Conservation (phyloP, 345 rosid species). For the Corymbia maculata region DNA sequence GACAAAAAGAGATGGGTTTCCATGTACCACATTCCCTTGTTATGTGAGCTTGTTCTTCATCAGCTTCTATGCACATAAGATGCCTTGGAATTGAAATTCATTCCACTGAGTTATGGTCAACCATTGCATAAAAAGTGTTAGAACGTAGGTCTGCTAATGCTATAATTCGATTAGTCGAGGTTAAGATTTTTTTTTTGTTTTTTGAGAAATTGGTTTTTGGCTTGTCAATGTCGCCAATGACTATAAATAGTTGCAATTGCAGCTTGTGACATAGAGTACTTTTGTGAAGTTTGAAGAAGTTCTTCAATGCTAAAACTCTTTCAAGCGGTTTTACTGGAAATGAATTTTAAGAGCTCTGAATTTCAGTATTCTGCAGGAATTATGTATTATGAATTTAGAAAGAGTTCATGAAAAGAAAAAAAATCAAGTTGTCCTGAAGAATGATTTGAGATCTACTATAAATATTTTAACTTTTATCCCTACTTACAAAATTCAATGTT, state of each 20-base stretch:
- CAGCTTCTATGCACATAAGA: not conserved
- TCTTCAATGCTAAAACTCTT: not conserved
- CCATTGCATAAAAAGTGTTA: not conserved
- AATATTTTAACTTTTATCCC: not conserved
- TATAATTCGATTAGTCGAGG: not conserved
- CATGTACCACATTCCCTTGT: not conserved
- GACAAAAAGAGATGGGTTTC: not conserved
- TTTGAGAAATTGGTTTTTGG: not conserved
- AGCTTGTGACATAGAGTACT: not conserved
- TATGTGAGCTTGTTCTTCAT: not conserved
- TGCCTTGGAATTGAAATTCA: not conserved
- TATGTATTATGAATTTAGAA: not conserved
- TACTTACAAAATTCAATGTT: not conserved
- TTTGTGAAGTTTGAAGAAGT: not conserved
- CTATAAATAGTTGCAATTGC: not conserved
- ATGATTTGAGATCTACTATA: not conserved
- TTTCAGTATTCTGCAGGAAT: not conserved
- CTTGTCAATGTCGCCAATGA: not conserved
- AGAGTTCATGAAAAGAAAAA: not conserved
- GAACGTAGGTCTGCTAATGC: not conserved
- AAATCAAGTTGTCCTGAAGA: not conserved
- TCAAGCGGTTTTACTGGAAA: not conserved
- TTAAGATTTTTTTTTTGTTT: not conserved
- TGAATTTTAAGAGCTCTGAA: not conserved
- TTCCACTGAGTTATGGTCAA: not conserved